phyloP scores from a whole-genome alignment of 83 land plant species.

The Larix sibirica region DNA sequence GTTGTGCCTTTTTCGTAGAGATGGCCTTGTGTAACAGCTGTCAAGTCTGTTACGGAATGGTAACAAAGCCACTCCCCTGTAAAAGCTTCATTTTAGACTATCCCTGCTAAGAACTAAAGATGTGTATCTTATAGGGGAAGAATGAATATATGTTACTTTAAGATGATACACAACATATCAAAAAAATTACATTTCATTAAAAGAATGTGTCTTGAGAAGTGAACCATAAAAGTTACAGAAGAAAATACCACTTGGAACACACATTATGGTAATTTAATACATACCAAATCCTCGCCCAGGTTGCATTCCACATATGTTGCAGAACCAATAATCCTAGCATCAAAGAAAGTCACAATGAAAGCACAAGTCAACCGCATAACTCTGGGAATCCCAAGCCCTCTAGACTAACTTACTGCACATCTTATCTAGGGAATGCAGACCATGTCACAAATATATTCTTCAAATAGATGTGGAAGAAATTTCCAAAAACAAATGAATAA shows the following conservation, averaged over 20 bases:
- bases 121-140: too few species aligned
- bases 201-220: background rate
- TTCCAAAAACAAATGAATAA: background rate
- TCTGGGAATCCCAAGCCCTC: background rate
- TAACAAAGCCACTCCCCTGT: too few species aligned
- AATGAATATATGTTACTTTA: background rate
- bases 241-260: background rate
- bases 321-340: conserved; percentile 20
- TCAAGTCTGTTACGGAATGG: too few species aligned
- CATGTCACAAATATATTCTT: background rate
- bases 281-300: conserved; percentile 24
- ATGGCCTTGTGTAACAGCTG: too few species aligned
- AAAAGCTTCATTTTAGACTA: background rate
- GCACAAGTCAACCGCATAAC: background rate
- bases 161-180: background rate
- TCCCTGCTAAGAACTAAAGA: background rate
- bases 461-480: background rate
- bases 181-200: too few species aligned
- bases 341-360: background rate
- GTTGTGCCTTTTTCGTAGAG: too few species aligned
- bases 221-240: background rate
- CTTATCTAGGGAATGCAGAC: background rate
- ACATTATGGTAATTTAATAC: background rate
- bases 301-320: conserved; percentile 19
- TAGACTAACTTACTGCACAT: background rate